phyloP scores from a whole-genome alignment of 129 eudicot genomes.

The Sambucus nigra region DNA sequence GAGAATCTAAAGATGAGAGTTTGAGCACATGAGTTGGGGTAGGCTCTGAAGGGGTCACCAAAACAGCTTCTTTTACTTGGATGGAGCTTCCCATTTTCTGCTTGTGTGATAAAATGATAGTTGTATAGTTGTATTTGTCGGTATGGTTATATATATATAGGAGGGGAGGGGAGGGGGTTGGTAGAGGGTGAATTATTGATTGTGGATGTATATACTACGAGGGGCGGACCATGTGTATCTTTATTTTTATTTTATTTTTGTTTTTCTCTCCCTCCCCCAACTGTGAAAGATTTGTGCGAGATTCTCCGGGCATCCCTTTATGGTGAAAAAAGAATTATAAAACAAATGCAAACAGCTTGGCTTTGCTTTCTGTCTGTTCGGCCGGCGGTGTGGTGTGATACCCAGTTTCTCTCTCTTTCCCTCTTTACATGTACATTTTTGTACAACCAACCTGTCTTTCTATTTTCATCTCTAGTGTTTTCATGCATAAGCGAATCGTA shows the following conservation, averaged over 20 bases:
- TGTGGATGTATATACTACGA: not conserved
- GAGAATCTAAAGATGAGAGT: constrained; percentile 71
- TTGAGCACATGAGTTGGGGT: constrained; percentile 42
- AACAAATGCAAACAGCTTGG: constrained; percentile 29
- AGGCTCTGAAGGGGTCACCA: constrained; percentile 56
- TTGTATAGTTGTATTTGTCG: not conserved
- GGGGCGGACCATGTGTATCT: constrained; percentile 1
- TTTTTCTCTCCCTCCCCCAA: constrained; percentile 12
- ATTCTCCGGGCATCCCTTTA: constrained; percentile 57
- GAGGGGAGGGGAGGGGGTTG: not conserved
- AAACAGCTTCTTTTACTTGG: constrained; percentile 39
- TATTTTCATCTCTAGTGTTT: not conserved
- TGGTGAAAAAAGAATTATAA: constrained; percentile 9
- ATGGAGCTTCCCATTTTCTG: constrained; percentile 27
- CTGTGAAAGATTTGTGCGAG: constrained; percentile 54
- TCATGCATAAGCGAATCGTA: not conserved
- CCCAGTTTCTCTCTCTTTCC: not conserved
- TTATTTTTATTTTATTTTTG: no score
- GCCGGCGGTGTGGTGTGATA: constrained; percentile 18
- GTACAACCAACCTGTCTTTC: no score
- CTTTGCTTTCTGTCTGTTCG: constrained; percentile 33
- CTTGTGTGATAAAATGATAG: constrained; percentile 3
- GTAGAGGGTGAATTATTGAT: not conserved
- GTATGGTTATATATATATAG: constrained; percentile 8
- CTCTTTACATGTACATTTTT: no score